These are phyloP conservation scores for Auxenochlorella pyrenoidosa DNA, from an alignment of 139 green algal genomes.

Conservation along the genomic window DNA sequence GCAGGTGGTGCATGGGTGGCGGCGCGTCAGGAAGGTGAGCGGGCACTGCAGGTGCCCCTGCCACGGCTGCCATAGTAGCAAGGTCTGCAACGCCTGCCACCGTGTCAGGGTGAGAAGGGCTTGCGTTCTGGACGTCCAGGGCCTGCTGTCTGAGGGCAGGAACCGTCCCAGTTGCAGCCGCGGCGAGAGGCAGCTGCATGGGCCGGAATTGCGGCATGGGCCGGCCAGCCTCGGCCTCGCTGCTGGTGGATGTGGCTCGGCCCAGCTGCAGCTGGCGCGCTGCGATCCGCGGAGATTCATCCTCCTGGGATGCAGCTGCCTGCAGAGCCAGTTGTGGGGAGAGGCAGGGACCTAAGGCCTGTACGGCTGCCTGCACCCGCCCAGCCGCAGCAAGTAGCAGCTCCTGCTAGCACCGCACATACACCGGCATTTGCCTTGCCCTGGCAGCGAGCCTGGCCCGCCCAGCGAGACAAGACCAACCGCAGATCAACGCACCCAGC, in stretches of 20 bases:
- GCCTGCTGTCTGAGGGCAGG: too few species aligned
- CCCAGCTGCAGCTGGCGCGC: background rate
- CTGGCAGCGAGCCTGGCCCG: too few species aligned
- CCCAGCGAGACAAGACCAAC: too few species aligned
- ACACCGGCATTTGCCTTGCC: too few species aligned
- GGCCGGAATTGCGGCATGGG: background rate
- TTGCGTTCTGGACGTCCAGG: background rate
- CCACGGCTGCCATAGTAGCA: too few species aligned
- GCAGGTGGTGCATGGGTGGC: conserved; percentile 7
- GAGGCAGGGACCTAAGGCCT: too few species aligned
- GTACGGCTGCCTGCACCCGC: too few species aligned
- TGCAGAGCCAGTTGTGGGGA: background rate
- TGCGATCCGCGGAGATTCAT: background rate
- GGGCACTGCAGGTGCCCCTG: background rate
- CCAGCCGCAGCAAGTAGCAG: too few species aligned
- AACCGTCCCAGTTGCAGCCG: background rate
- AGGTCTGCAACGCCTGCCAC: too few species aligned
- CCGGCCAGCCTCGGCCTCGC: background rate
- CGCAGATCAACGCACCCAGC: background rate
- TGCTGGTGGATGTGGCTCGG: background rate
- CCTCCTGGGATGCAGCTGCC: background rate
- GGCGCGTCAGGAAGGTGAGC: background rate
- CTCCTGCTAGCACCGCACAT: too few species aligned
- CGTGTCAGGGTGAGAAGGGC: background rate
- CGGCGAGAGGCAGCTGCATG: background rate